Base-by-base conservation (phyloP, 257 asterid genomes). In the Cinchona pubescens region DNA sequence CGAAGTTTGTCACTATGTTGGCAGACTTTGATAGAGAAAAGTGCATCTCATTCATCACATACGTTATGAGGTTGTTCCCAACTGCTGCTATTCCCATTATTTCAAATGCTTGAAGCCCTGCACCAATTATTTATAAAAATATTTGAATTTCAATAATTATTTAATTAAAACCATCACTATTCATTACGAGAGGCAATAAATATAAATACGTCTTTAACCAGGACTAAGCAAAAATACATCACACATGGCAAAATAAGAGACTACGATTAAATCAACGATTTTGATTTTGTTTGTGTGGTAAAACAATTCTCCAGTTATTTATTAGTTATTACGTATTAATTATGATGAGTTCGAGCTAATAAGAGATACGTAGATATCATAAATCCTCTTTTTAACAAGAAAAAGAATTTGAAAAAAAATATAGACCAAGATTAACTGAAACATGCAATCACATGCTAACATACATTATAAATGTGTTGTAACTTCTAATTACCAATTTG, bases 51-150 rank as follows among this genome's bases (percentile, higher is more conserved):
- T 89, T 92, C 74, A 90, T 89, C 40, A 90, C 83, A 63, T 94
- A 94, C 0, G 97, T 94, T 79, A 94, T 94, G 9, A 92, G 90
- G 72, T 94, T 94, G 87, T 92, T 94, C 79, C 98, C 99, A 19
- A 94, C 97, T 25, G 96, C 99, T 1, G 98, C 99, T 83, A 94
- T 92, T 53, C 87, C 99, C 99, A 90, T 92, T 79, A 91, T 94
- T 91, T 94, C 99, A 68, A 94, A 85, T 79, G 91, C 97, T 85
- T 94, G 99, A 4, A 94, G 83, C 80, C 97, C 98, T 94, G 88
- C 58, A 56, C 14, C 25, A 14, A 13, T 60, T n/a, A n/a, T n/a
- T n/a, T n/a, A n/a, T n/a, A n/a, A n/a, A 25, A 23, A 11, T 11
- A 58, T 58, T 30, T 4, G 16, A 58, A 25, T 25, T 58, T 58